Evolutionary conservation across 208 protist species (phyloP).

Genomic region (Leptomonas seymouri): DNA sequence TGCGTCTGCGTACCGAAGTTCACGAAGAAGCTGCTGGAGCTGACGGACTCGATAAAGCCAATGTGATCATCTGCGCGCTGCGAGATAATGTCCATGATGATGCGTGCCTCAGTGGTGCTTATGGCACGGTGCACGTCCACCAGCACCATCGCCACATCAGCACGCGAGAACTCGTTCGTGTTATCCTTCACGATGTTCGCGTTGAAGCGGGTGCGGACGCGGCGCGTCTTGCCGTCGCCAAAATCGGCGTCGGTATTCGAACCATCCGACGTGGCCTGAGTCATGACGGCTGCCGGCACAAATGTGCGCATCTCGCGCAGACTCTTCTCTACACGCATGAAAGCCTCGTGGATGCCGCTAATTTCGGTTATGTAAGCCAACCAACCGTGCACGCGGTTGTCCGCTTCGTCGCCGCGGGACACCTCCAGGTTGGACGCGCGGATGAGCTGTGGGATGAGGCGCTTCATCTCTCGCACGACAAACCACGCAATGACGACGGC

Average conservation of each 20-base stretch:
- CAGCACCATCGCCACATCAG: constrained; percentile 55
- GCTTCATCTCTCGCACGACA: constrained; percentile 50
- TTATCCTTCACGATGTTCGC: constrained; percentile 69
- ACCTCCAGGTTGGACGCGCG: constrained; percentile 59
- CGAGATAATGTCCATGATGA: constrained; percentile 47
- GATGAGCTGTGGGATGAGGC: constrained; percentile 53
- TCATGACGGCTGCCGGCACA: constrained; percentile 52
- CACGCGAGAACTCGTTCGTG: constrained; percentile 54
- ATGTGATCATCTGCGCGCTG: constrained; percentile 40
- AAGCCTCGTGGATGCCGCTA: constrained; percentile 44
- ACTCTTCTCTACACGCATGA: constrained; percentile 40
- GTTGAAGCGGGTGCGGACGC: constrained; percentile 56
- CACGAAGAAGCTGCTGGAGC: constrained; percentile 53
- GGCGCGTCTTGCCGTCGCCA: constrained; percentile 29
- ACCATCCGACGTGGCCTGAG: constrained; percentile 27
- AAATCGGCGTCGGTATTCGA: constrained; percentile 20
- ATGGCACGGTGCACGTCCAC: constrained; percentile 51
- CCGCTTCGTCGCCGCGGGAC: constrained; percentile 31
- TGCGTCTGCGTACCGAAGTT: constrained; percentile 72
- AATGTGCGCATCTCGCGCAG: constrained; percentile 57
- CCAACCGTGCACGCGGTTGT: constrained; percentile 28
- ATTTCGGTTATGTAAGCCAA: constrained; percentile 50
- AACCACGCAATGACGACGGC: constrained; percentile 53
- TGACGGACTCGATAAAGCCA: constrained; percentile 61
- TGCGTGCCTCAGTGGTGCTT: constrained; percentile 25